Evolutionary conservation across 768 basidiomycete species (phyloP).

Genomic region (Suillus bovinus): DNA sequence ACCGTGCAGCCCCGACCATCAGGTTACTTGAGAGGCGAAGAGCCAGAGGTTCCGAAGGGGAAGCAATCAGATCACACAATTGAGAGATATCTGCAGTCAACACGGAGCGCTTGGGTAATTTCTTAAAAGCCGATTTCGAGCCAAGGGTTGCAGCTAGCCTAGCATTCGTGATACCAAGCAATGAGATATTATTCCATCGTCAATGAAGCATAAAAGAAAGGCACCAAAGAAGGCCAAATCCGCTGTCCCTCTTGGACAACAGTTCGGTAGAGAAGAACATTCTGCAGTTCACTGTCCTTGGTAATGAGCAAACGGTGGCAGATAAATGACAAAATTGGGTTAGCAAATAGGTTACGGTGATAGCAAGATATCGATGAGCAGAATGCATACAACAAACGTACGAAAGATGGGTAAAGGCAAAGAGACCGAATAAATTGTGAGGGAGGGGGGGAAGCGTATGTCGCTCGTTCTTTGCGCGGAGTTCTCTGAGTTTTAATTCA

Average conservation of each 20-base stretch:
- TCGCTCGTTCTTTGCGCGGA: conserved; percentile 7
- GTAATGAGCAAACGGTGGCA: background rate
- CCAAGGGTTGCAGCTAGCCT: conserved; percentile 94
- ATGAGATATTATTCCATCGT: background rate
- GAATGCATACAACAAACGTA: conserved; percentile 4
- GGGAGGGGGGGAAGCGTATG: conserved; percentile 4
- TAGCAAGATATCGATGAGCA: conserved; percentile 3
- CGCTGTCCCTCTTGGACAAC: conserved; percentile 78
- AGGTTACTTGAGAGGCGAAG: conserved; percentile 85
- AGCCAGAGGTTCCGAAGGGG: conserved; percentile 86
- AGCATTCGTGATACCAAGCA: background rate
- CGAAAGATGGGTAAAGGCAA: conserved; percentile 5
- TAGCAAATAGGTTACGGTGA: conserved; percentile 10
- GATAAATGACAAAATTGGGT: background rate
- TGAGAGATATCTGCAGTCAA: conserved; percentile 80
- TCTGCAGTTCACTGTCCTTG: conserved; percentile 6
- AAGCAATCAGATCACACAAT: conserved; percentile 76
- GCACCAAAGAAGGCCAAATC: conserved; percentile 88
- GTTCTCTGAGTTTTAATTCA: conserved; percentile 12
- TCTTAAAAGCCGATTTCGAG: conserved; percentile 83
- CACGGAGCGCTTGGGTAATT: conserved; percentile 81
- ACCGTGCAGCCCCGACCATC: conserved; percentile 90
- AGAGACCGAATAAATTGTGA: conserved; percentile 7
- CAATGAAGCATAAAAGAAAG: conserved; percentile 3
- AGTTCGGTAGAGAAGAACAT: conserved; percentile 92